phyloP scores from a whole-genome alignment of 1,284 basidiomycete genomes.

The Melampsora americana region DNA sequence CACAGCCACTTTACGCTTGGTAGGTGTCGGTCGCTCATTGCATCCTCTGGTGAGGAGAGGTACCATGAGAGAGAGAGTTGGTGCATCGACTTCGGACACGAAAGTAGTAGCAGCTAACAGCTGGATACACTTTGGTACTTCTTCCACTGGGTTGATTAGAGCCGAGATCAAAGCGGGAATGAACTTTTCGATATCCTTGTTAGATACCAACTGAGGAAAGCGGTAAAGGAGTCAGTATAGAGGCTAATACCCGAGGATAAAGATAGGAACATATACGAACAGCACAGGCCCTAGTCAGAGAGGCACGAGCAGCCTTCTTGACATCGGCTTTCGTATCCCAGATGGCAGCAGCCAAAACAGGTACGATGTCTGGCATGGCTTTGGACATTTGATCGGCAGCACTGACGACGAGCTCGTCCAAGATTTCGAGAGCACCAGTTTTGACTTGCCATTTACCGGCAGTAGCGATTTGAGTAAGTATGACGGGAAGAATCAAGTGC shows the following conservation, averaged over 20 bases:
- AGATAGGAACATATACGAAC: conserved; percentile 63
- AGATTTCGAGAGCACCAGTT: conserved; percentile 75
- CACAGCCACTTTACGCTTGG: conserved; percentile 93
- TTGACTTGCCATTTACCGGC: conserved; percentile 99
- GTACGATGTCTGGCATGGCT: conserved; percentile 93
- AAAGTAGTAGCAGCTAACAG: conserved; percentile 99
- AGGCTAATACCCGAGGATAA: conserved; percentile 51
- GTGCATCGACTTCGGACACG: conserved; percentile 99
- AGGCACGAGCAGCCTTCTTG: conserved; percentile 95
- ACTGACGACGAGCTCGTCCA: conserved; percentile 84
- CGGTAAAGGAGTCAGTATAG: conserved; percentile 57
- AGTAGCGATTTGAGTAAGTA: conserved; percentile 91
- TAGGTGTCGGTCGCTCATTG: conserved; percentile 86
- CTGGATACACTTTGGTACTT: conserved; percentile 92
- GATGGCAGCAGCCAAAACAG: conserved; percentile 89
- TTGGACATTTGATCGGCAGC: conserved; percentile 81
- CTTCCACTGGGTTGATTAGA: conserved; percentile 98
- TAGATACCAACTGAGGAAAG: conserved; percentile 65
- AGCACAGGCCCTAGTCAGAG: conserved; percentile 87
- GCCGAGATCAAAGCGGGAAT: conserved; percentile 96
- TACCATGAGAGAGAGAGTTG: conserved; percentile 98
- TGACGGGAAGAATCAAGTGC: conserved; percentile 75
- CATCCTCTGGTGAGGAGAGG: conserved; percentile 95
- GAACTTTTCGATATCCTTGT: conserved; percentile 97
- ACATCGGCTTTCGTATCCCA: conserved; percentile 99